Percentiles rank a stretch among this genome's conserved stretches.
These are phyloP conservation scores for Capsicum pubescens DNA, from an alignment of 257 asterid genomes.

Conservation along the genomic window DNA sequence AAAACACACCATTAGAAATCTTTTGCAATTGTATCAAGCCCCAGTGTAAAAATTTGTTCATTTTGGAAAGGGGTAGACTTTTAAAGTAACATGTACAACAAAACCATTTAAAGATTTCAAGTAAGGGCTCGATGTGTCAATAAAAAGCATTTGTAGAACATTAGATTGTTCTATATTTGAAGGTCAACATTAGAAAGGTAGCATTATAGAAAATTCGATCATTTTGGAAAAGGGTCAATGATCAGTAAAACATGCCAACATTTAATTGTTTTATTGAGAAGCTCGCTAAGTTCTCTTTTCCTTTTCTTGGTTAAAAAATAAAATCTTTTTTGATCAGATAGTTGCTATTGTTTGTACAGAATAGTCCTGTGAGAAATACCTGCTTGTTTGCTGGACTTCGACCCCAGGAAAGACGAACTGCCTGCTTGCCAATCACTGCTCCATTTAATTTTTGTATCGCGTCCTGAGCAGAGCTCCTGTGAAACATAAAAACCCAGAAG, in stretches of 20 bases:
- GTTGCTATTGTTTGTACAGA: constrained; percentile 25
- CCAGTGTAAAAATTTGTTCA: background rate
- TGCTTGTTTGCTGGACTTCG: constrained; percentile 73
- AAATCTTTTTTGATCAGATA: background rate
- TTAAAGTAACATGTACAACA: too few relatives aligned
- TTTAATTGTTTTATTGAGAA: constrained; percentile 15
- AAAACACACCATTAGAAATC: background rate
- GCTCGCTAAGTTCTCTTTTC: background rate
- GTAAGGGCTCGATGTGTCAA: too few relatives aligned
- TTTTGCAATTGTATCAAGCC: background rate
- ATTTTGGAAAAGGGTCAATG: background rate
- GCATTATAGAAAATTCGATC: background rate
- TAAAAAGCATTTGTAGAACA: too few relatives aligned
- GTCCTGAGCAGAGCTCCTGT: constrained; percentile 74
- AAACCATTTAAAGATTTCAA: too few relatives aligned
- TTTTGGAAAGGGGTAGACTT: background rate
- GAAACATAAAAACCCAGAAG: constrained; percentile 24
- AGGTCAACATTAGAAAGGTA: too few relatives aligned
- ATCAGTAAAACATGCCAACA: background rate
- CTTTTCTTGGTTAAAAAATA: background rate
- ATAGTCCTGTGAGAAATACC: constrained; percentile 40
- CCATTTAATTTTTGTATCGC: constrained; percentile 72
- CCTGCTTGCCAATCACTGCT: constrained; percentile 66
- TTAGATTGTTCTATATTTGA: too few relatives aligned
- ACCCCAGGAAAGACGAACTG: constrained; percentile 89